Conservation (phyloP, 805 yeast genomes). For the Kuraishia borneana region DNA sequence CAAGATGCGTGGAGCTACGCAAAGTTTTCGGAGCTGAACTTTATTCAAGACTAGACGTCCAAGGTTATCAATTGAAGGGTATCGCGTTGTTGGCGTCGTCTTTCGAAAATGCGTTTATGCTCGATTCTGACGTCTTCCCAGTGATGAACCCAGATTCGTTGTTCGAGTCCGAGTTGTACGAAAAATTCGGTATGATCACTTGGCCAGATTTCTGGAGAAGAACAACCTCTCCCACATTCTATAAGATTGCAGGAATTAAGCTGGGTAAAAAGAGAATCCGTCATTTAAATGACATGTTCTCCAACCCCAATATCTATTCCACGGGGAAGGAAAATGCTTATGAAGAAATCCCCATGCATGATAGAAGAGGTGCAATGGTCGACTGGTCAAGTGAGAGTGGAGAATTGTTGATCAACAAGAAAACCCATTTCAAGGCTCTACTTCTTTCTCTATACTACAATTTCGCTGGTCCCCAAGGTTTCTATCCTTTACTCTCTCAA, state of each 20-base stretch:
- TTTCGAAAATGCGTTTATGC: conserved; percentile 57
- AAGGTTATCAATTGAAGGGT: conserved; percentile 60
- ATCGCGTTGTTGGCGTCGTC: conserved; percentile 62
- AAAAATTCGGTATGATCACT: conserved; percentile 35
- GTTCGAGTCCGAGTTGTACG: conserved; percentile 47
- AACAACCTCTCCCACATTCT: conserved; percentile 64
- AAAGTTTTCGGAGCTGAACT: conserved; percentile 49
- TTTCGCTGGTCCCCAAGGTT: conserved; percentile 47
- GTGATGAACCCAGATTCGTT: conserved; percentile 50
- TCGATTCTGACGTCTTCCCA: conserved; percentile 74
- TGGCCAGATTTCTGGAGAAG: conserved; percentile 93
- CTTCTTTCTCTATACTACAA: conserved; percentile 57
- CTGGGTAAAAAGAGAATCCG: conserved; percentile 24
- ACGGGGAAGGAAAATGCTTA: conserved; percentile 22
- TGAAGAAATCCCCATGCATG: conserved; percentile 39
- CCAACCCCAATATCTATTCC: conserved; percentile 17
- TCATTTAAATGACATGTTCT: conserved; percentile 18
- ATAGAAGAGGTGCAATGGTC: conserved; percentile 57
- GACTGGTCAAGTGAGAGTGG: conserved; percentile 66
- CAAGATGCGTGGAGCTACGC: conserved; percentile 54
- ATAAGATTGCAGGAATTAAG: conserved; percentile 51
- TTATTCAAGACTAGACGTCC: conserved; percentile 34
- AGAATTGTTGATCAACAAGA: conserved; percentile 48
- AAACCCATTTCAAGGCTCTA: conserved; percentile 43
- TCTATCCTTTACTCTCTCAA: conserved; percentile 48